A percentile compares a stretch with the other conserved stretches of the same genome.
Evolutionary conservation across 1,139 yeast genomes (phyloP).

Genomic region (Yamadazyma trypodendri): DNA sequence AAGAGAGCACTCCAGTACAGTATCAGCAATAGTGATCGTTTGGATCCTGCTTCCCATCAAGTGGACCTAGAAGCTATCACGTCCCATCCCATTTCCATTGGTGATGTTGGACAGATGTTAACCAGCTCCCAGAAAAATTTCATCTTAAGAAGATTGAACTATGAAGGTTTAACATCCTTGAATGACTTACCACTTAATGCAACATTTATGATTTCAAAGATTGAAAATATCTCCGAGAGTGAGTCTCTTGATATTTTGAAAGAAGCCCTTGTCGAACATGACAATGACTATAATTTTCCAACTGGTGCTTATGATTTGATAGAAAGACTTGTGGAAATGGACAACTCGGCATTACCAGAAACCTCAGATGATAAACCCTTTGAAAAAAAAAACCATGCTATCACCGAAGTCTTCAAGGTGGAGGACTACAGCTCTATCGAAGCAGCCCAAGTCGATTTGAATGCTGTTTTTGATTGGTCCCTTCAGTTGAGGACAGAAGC

Average conservation of each 20-base stretch:
- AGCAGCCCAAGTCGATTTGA: slow-evolving; percentile 45
- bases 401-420: slow-evolving; percentile 22
- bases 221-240: slow-evolving; percentile 31
- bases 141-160: slow-evolving; percentile 26
- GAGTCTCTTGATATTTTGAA: slow-evolving; percentile 43
- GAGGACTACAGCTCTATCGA: slow-evolving; percentile 41
- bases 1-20: too few relatives aligned
- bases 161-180: slow-evolving; percentile 21
- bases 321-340: slow-evolving; percentile 15
- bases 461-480: slow-evolving; percentile 21
- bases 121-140: slow-evolving; percentile 26
- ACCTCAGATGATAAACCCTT: slow-evolving; percentile 5
- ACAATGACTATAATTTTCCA: slow-evolving; percentile 52
- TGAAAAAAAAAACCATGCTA: slow-evolving; percentile 16
- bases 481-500: slow-evolving; percentile 43
- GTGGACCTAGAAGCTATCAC: slow-evolving; percentile 20
- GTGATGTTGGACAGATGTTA: slow-evolving; percentile 21
- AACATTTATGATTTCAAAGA: slow-evolving; percentile 38
- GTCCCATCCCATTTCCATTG: slow-evolving; percentile 22
- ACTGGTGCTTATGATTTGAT: slow-evolving; percentile 26
- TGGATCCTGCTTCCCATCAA: too few relatives aligned
- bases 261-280: slow-evolving; percentile 38
- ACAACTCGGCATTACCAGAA: slow-evolving; percentile 3
- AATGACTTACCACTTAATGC: slow-evolving; percentile 32
- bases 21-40: too few relatives aligned